Percentiles rank a stretch among this genome's conserved stretches.
Conservation (phyloP, 2,329 filamentous ascomycete species). For the Neobulgaria alba region DNA sequence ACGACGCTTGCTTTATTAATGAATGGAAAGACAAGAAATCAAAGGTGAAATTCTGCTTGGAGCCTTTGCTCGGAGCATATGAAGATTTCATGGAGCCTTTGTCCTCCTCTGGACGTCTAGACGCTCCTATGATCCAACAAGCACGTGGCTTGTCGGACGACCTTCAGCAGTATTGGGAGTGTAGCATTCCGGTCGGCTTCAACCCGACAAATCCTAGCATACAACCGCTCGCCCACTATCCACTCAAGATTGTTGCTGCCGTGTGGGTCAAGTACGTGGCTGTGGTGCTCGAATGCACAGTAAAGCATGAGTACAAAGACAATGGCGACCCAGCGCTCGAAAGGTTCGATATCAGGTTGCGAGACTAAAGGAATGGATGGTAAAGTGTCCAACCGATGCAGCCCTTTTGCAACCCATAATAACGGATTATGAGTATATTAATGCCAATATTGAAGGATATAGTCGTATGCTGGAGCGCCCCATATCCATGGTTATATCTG, state of each 20-base stretch:
- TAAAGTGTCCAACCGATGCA: neutral
- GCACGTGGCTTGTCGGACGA: too few relatives aligned
- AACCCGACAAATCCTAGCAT: constrained; percentile 1
- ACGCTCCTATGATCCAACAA: too few relatives aligned
- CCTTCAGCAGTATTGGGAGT: constrained; percentile 4
- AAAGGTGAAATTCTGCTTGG: too few relatives aligned
- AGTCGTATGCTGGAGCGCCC: constrained; percentile 6
- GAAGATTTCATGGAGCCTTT: too few relatives aligned
- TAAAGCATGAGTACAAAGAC: constrained; percentile 5
- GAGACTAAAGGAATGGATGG: neutral
- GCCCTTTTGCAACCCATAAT: constrained; percentile 2
- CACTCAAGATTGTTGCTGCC: constrained; percentile 6
- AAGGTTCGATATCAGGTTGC: neutral
- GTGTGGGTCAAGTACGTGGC: constrained; percentile 9
- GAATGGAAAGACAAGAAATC: too few relatives aligned
- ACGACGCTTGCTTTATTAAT: too few relatives aligned
- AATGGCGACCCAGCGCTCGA: neutral
- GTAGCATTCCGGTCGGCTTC: constrained; percentile 4
- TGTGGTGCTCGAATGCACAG: constrained; percentile 3
- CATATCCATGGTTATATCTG: constrained; percentile 9
- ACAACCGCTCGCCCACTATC: constrained; percentile 6
- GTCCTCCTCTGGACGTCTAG: too few relatives aligned
- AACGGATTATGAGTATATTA: constrained; percentile 8
- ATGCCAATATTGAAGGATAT: constrained; percentile 2
- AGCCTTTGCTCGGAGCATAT: too few relatives aligned